Evolutionary conservation across 1,284 basidiomycete species (phyloP).

Genomic region (Moniliophthora roreri): DNA sequence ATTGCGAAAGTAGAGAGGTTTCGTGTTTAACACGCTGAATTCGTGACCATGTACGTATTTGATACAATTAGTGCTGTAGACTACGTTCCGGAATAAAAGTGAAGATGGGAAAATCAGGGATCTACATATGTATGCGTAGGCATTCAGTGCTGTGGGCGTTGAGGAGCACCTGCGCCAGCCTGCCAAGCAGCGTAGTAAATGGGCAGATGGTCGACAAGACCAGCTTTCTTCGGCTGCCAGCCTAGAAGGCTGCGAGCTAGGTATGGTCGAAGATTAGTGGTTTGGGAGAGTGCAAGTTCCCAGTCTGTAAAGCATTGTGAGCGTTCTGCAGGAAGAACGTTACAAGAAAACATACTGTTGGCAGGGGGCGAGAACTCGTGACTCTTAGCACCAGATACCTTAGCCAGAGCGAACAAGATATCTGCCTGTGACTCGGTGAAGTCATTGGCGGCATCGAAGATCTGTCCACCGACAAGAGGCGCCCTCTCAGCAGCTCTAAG

Average conservation of each 20-base stretch:
- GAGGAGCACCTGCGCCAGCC: neutral
- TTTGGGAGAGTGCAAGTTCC: conserved; percentile 32
- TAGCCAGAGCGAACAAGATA: conserved; percentile 39
- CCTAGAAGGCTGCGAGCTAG: conserved; percentile 45
- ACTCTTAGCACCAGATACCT: conserved; percentile 38
- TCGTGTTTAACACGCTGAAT: too few species aligned
- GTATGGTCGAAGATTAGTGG: conserved; percentile 37
- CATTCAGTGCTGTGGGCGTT: too few species aligned
- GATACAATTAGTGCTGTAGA: too few species aligned
- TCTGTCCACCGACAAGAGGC: conserved; percentile 36
- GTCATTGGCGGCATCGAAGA: conserved; percentile 48
- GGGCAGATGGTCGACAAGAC: conserved; percentile 45
- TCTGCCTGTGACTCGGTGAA: conserved; percentile 44
- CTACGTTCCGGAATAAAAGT: too few species aligned
- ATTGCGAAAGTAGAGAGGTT: too few species aligned
- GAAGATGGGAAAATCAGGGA: too few species aligned
- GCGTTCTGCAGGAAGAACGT: too few species aligned
- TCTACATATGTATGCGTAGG: too few species aligned
- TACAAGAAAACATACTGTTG: conserved; percentile 32
- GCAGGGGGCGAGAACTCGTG: conserved; percentile 31
- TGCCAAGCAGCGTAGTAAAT: conserved; percentile 38
- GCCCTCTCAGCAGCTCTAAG: conserved; percentile 42
- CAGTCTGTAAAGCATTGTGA: conserved; percentile 27
- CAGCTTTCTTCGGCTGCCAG: conserved; percentile 45
- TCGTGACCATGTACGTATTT: too few species aligned